Evolutionary conservation across 1,139 yeast species (phyloP).

Genomic region (Hansenula sp.): DNA sequence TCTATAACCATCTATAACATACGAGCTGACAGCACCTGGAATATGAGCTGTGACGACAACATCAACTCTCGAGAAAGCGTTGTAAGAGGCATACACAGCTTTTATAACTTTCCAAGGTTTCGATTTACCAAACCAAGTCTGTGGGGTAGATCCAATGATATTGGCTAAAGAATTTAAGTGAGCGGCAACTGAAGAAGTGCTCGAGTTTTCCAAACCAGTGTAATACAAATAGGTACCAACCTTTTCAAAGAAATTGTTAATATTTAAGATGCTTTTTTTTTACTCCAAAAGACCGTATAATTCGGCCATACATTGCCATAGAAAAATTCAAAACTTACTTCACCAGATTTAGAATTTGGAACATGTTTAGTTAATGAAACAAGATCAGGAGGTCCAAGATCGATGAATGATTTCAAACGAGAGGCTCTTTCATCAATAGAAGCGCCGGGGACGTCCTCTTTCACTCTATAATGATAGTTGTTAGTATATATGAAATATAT

Average conservation of each 20-base stretch:
- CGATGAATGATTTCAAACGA: constrained; percentile 42
- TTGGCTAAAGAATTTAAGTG: constrained; percentile 77
- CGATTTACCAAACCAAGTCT: constrained; percentile 70
- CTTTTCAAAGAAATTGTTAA: constrained; percentile 17
- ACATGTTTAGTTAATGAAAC: constrained; percentile 57
- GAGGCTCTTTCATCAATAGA: constrained; percentile 46
- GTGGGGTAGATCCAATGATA: constrained; percentile 56
- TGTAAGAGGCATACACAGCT: constrained; percentile 64
- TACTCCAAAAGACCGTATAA: constrained; percentile 8
- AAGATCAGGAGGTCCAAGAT: constrained; percentile 89
- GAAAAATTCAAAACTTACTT: constrained; percentile 6
- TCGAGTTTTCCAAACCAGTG: constrained; percentile 63
- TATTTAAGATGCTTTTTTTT: constrained; percentile 1
- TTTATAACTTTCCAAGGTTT: constrained; percentile 75
- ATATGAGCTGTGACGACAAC: constrained; percentile 70
- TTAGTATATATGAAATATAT: constrained; percentile 2
- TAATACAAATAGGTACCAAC: constrained; percentile 36
- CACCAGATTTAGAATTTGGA: constrained; percentile 21
- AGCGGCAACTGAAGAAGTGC: constrained; percentile 66
- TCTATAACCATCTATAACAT: constrained; percentile 52
- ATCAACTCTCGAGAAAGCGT: constrained; percentile 75
- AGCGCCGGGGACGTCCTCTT: constrained; percentile 46
- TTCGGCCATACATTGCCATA: not conserved
- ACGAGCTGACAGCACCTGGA: constrained; percentile 82
- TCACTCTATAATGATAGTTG: constrained; percentile 29